Base-by-base conservation (phyloP, 2,329 filamentous ascomycete species). In the Seiridium unicorne region DNA sequence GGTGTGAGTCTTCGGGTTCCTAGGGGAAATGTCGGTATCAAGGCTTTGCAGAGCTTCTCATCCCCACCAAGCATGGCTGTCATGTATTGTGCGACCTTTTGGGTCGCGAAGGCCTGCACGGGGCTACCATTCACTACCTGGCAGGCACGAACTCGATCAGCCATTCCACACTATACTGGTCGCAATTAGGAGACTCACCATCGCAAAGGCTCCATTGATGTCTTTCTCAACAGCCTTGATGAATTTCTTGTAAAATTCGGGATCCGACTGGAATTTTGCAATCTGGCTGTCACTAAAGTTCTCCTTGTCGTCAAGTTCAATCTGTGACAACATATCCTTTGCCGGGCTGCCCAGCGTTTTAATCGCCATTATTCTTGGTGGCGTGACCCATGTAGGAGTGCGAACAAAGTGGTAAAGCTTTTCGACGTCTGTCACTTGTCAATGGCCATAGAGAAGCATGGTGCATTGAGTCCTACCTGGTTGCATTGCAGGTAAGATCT, bases 1-100 rank as follows among this genome's bases (percentile, higher is more conserved):
- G 81, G 83, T 0, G 81, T 85, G 65, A 83, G 76, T 47, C 81
- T 73, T 59, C 79, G 74, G 63, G 77, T 81, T 0, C 81, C 81
- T 0, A 84, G 70, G 1, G 79, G 75, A 32, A 76, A 83, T 26
- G 76, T 70, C 0, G 83, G 83, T 48, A 84, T 83, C 11, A 86
- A 68, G 31, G 77, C 75, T 58, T 79, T 74, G 71, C 80, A 81
- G 8, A 86, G 81, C 57, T 70, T 69, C 62, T 81, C 74, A 64
- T 86, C 77, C 3, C 79, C 74, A n/a, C 75, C 74, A 7, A 84
- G 74, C 64, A 76, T 74, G 13, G 73, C 69, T 5, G 69, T 77
- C 81, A 84, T 84, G 65, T 79, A 83, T 60, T 79, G 71, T 10
- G 65, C 66, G 3, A 77, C 76, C 61, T 79, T 77, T 11, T 68